Conservation (phyloP, 768 basidiomycete species). For the Cystobasidium ongulense region DNA sequence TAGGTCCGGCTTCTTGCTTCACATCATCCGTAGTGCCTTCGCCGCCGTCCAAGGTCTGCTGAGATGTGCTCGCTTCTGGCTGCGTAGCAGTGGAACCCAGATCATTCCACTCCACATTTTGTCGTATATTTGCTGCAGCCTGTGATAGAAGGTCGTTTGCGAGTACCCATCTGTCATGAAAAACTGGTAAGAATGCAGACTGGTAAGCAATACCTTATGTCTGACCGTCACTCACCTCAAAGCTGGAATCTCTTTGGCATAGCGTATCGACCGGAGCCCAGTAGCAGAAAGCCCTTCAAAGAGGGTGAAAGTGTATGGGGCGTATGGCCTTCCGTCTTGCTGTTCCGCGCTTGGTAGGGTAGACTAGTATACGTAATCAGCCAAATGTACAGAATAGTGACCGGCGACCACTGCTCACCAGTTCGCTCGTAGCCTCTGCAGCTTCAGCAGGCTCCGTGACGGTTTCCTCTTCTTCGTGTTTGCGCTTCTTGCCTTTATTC, state of each 20-base stretch:
- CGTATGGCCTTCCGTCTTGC: background rate
- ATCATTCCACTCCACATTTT: conserved; percentile 75
- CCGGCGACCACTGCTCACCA: background rate
- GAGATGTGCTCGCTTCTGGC: background rate
- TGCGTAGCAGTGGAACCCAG: conserved; percentile 45
- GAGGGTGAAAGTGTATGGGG: conserved; percentile 58
- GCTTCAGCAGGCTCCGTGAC: background rate
- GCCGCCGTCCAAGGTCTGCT: background rate
- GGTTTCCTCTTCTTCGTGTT: conserved; percentile 6
- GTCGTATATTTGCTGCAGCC: conserved; percentile 73
- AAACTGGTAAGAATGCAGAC: background rate
- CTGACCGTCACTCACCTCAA: conserved; percentile 56
- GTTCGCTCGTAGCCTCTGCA: background rate
- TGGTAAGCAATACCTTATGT: background rate
- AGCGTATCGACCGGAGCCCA: conserved; percentile 87
- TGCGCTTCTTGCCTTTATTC: conserved; percentile 31
- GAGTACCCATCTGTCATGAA: conserved; percentile 64
- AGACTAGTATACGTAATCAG: conserved; percentile 42
- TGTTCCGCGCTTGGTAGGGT: background rate
- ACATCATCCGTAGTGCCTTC: background rate
- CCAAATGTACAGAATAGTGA: background rate
- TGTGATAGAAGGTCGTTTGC: conserved; percentile 84
- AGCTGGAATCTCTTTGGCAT: conserved; percentile 90
- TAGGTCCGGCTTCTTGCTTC: background rate
- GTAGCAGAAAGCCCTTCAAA: conserved; percentile 94